Base-by-base conservation (phyloP, 352 stramenopile genomes). In the Sclerospora graminicola region DNA sequence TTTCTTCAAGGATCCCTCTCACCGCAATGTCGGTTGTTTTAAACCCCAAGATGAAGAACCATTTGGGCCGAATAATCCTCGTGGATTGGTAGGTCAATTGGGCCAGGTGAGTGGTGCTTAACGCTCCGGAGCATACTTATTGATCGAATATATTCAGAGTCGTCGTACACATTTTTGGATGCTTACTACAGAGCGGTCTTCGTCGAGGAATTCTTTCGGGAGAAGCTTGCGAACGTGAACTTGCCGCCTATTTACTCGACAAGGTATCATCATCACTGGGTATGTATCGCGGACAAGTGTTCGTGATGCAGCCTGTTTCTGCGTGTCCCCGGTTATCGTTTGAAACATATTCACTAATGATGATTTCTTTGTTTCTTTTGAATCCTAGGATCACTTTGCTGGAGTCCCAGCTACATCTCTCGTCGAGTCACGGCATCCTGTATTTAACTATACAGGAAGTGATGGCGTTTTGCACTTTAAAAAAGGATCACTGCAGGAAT, bases 1-100 rank as follows among this genome's bases (percentile, higher is more conserved):
- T 70, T 98, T 98, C 60, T 78, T 98, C 30, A 93, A 96, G 37
- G 91, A 98, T 63, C 77, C 88, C 4, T 71, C 75, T 5, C 96
- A 98, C 49, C 83, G 82, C 52, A 87, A 96, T 49, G 82, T 98
- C 16, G 89, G 84, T 15, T 97, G 96, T 19, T 99, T 99, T 63
- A 99, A 99, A 49, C 95, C 96, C 27, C 76, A 96, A 43, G 96
- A 99, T 59, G 96, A 99, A 58, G 96, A 99, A 50, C 95, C 96
- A 0, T 98, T 98, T 55, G 94, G 91, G 0, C 90, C 91, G 33
- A 97, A 98, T 62, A 99, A 99, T 66, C 95, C 95, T 8, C 84
- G 95, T 24, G 90, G 89, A 7, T 89, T 97, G 32, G 72, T 97
- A 18, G 82, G 72, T 14, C 61, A 75, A 30, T 60, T 92, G 7